A percentile compares a stretch with the other conserved stretches of the same genome.
Conservation (phyloP, 805 yeast species). For the Saccharomycopsis amapae region DNA sequence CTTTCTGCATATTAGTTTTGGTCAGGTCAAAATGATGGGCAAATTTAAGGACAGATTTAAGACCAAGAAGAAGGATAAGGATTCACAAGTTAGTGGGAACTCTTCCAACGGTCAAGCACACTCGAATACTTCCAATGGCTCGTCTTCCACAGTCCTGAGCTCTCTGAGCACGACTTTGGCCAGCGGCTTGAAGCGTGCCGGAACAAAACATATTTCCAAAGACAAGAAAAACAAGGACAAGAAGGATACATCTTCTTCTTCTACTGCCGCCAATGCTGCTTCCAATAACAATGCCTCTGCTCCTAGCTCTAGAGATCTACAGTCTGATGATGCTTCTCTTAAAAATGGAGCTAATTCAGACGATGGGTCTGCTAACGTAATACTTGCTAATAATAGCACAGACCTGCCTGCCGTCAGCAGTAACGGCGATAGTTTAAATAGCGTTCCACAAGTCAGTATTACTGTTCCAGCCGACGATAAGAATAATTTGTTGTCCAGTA, state of each 20-base stretch:
- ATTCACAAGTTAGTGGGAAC: background rate
- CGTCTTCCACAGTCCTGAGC: constrained; percentile 1
- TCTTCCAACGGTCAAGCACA: background rate
- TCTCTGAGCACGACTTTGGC: constrained; percentile 9
- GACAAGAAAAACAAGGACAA: constrained; percentile 18
- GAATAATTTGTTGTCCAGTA: constrained; percentile 11
- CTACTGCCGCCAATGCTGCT: background rate
- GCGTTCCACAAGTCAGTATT: constrained; percentile 11
- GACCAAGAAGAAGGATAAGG: constrained; percentile 19
- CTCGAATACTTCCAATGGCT: background rate
- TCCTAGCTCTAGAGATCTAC: background rate
- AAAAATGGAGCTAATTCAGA: too few relatives aligned
- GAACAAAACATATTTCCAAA: constrained; percentile 20
- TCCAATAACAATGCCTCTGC: background rate
- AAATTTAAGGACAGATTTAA: constrained; percentile 22
- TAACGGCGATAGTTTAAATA: too few relatives aligned
- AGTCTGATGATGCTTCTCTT: too few relatives aligned
- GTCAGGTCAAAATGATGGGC: constrained; percentile 23
- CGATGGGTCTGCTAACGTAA: too few relatives aligned
- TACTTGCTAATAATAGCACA: too few relatives aligned
- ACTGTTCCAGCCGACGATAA: constrained; percentile 4
- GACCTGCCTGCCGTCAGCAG: too few relatives aligned
- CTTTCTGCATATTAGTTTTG: too few relatives aligned
- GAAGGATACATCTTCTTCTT: background rate
- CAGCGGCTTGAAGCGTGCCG: constrained; percentile 17